A percentile compares a stretch with the other conserved stretches of the same genome.
Evolutionary conservation across 192 early-diverging fungal genomes (phyloP).

Genomic region (Spizellomyces punctatus): DNA sequence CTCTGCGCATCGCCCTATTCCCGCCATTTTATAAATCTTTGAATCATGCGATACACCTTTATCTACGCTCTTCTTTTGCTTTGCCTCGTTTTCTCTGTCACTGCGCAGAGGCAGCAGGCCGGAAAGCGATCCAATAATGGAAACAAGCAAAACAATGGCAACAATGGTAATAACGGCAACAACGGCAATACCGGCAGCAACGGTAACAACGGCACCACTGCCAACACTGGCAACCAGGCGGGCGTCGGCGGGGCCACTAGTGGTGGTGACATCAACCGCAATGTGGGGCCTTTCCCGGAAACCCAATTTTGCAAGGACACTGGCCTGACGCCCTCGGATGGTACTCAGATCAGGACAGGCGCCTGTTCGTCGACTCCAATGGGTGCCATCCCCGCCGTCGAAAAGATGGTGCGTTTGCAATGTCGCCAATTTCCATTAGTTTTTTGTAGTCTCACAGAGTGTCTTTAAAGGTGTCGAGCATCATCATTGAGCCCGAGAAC

Average conservation of each 20-base stretch:
- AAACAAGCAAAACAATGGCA: neutral
- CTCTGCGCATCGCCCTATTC: too few relatives aligned
- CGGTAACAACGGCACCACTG: constrained; percentile 38
- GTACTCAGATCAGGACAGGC: constrained; percentile 38
- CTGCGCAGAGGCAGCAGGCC: too few relatives aligned
- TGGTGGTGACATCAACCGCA: constrained; percentile 32
- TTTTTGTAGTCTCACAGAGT: too few relatives aligned
- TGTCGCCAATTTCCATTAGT: neutral
- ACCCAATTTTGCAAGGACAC: constrained; percentile 22
- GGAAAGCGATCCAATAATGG: neutral
- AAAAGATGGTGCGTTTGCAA: constrained; percentile 30
- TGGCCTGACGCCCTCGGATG: constrained; percentile 30
- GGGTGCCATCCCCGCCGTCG: constrained; percentile 37
- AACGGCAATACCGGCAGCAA: constrained; percentile 36
- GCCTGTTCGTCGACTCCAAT: constrained; percentile 32
- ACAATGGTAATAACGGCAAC: constrained; percentile 13
- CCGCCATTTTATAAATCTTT: too few relatives aligned
- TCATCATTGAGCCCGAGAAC: constrained; percentile 37
- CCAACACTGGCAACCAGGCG: constrained; percentile 38
- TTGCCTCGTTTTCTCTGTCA: too few relatives aligned
- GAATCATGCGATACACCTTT: too few relatives aligned
- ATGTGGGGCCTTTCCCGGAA: neutral
- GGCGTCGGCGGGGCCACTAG: constrained; percentile 38
- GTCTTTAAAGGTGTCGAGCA: constrained; percentile 13
- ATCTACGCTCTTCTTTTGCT: too few relatives aligned